phyloP scores from a whole-genome alignment of 441 rosid genomes.

The Flueggea neowawraea region DNA sequence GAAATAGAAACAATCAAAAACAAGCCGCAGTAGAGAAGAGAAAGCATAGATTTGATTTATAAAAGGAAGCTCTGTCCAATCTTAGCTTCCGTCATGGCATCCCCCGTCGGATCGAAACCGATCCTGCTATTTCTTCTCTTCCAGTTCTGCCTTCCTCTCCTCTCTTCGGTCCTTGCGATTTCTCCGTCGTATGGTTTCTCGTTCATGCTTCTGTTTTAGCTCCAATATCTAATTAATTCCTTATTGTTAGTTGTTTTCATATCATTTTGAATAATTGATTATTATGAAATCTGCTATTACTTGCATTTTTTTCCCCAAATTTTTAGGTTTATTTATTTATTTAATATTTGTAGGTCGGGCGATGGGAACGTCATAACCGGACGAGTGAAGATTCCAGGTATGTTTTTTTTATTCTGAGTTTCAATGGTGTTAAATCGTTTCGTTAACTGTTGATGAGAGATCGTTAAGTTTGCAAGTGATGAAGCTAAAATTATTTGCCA shows the following conservation, averaged over 20 bases:
- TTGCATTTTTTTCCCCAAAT: background rate
- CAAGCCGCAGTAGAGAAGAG: too few relatives aligned
- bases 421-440: conserved; percentile 1
- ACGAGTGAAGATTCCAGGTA: conserved; percentile 73
- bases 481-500: too few relatives aligned
- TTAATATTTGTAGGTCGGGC: conserved; percentile 39
- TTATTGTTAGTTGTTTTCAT: background rate
- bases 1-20: too few relatives aligned
- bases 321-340: background rate
- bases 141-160: conserved; percentile 21
- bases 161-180: conserved; percentile 26
- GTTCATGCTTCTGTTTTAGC: background rate
- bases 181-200: conserved; percentile 30
- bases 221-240: background rate
- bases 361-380: conserved; percentile 75
- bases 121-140: conserved; percentile 17
- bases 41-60: too few relatives aligned
- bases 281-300: too few relatives aligned
- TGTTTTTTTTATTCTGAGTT: conserved; percentile 1
- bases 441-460: background rate
- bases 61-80: conserved; percentile 5
- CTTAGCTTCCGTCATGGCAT: conserved; percentile 23
- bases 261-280: background rate
- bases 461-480: background rate
- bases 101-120: conserved; percentile 23